phyloP scores from a whole-genome alignment of 352 stramenopile genomes.

The Phytophthora constricta region DNA sequence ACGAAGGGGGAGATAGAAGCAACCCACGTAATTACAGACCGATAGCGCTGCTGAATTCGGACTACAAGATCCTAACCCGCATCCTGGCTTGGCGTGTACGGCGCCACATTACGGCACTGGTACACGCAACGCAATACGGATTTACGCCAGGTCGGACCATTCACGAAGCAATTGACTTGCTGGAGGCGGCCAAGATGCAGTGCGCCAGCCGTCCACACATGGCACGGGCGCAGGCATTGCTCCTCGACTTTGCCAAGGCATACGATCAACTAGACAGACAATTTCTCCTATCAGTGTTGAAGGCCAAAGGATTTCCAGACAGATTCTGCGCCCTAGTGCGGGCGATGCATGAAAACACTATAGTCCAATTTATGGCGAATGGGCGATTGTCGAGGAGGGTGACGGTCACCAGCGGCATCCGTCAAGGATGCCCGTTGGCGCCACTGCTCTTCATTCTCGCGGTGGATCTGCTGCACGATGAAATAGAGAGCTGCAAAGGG shows the following conservation, averaged over 20 bases:
- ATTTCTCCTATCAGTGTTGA: neutral
- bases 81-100: neutral
- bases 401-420: neutral
- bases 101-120: neutral
- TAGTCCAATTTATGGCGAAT: neutral
- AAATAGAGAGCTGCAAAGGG: neutral
- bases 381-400: neutral
- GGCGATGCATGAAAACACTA: neutral
- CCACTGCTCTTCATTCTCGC: neutral
- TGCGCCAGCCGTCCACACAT: neutral
- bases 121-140: neutral
- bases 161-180: neutral
- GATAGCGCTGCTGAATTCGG: neutral
- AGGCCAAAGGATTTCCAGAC: neutral
- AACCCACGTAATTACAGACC: neutral
- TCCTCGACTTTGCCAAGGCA: neutral
- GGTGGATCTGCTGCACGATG: neutral
- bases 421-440: neutral
- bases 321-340: neutral
- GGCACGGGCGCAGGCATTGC: neutral
- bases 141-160: neutral
- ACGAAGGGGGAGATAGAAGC: neutral
- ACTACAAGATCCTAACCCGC: neutral
- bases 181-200: neutral
- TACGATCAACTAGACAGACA: neutral